Evolutionary conservation across 176 grass and related monocot species (phyloP), one percentile per base, ranked within the genome.

Genomic region (Triticum monococcum): DNA sequence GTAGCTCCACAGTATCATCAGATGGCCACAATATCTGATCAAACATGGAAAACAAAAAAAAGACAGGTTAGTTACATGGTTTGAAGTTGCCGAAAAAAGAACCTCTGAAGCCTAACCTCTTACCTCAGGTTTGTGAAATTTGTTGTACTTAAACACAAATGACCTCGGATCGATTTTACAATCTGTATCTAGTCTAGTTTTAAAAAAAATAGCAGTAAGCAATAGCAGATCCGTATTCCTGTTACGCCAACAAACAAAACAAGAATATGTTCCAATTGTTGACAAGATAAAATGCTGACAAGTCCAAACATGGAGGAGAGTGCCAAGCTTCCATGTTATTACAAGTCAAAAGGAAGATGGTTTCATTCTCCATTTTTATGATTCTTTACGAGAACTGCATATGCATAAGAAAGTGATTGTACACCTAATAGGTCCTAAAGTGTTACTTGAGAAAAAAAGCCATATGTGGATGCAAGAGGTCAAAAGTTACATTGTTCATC

Each of bases 41-140:
- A 89, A 75, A 46, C 48, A 91, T 60, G 86, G 69, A 86, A 79
- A 77, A 31, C 10, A 89, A 85, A 17, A 46, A 46, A 83, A 86
- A 87, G 18, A 0, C 9, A 84, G 24, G 1, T 38, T 82, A 10
- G 59, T 77, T 65, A 73, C n/a, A 54, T 11, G 73, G 32, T 9
- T 50, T 62, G 18, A 35, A 82, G 60, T 45, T 64, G 38, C 8
- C 73, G 38, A 48, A 64, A 81, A 7, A 52, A 11, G 35, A 50
- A 25, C 70, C 43, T 62, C 3, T 68, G 14, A 75, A 80, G 8
- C 35, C 65, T 79, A 80, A 78, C 2, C 54, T 17, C 83, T 83
- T 95, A 94, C 93, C 96, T 98, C 93, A 88, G 93, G 96, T 73
- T 98, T 98, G 25, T 87, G 90, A 91, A 92, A 92, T 86, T 87